Conservation (phyloP, 768 basidiomycete species). For the Lepiota brunneoincarnata region DNA sequence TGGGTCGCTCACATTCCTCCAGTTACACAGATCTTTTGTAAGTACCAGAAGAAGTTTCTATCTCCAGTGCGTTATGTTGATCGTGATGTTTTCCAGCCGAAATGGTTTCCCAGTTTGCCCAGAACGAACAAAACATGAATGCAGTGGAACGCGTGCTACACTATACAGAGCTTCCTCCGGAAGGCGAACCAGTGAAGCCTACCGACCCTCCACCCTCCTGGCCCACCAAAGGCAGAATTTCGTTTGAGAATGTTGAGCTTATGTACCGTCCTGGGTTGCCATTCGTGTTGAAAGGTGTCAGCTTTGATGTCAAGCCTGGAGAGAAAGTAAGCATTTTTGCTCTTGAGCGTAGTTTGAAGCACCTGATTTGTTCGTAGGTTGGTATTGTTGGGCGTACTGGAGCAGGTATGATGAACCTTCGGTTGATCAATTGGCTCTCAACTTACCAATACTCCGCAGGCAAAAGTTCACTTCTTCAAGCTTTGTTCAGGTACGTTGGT, state of each 20-base stretch:
- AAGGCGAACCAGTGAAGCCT: conserved; percentile 42
- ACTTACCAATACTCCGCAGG: conserved; percentile 24
- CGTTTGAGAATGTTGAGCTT: conserved; percentile 54
- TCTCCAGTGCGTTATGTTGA: not conserved
- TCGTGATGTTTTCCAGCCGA: conserved; percentile 34
- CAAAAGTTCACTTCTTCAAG: conserved; percentile 58
- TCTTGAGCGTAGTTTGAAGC: not conserved
- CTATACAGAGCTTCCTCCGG: conserved; percentile 59
- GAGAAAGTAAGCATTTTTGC: conserved; percentile 50
- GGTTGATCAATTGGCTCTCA: not conserved
- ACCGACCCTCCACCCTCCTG: conserved; percentile 47
- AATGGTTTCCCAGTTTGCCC: conserved; percentile 54
- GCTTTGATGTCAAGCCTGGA: conserved; percentile 52
- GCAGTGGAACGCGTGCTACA: conserved; percentile 69
- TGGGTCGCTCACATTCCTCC: not conserved
- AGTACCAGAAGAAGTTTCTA: conserved; percentile 13
- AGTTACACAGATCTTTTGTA: conserved; percentile 49
- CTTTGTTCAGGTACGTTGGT: conserved; percentile 45
- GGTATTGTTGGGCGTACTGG: conserved; percentile 49
- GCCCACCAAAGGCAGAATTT: conserved; percentile 51
- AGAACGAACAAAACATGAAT: conserved; percentile 71
- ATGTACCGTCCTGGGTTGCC: conserved; percentile 64
- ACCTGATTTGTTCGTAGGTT: conserved; percentile 23
- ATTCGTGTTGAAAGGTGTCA: conserved; percentile 58
- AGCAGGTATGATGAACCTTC: conserved; percentile 27